Base-by-base conservation (phyloP, 306 rosid genomes). In the Pueraria montana region DNA sequence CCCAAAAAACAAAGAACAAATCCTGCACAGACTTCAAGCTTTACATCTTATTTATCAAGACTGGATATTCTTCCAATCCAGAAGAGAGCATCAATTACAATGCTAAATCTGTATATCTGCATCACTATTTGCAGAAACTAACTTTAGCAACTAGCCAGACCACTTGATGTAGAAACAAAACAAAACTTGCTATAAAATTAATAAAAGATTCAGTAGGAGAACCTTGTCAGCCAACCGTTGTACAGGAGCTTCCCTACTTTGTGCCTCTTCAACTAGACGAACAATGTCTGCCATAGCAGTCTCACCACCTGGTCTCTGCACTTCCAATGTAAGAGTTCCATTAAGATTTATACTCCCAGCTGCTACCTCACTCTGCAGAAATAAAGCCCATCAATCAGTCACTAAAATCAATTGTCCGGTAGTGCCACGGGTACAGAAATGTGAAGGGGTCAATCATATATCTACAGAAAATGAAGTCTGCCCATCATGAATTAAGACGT, bases 191-290 rank as follows among this genome's bases (percentile, higher is more conserved):
- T 43, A 66, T 50, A 45, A 55, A 72, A 68, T 32, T 80, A 52
- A 71, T 66, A 40, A 23, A 46, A 56, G 74, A 83, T 73, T 68
- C 59, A 43, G 70, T 72, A 76, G 74, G 78, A 81, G 82, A 89
- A 95, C 99, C 99, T 93, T 93, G 88, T 95, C 99, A 62, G 98
- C 99, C 90, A 95, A 83, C 80, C 93, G 95, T 84, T 95, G 98
- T 50, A 95, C 92, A 55, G 99, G 99, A 89, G 99, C 97, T 85
- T 93, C 98, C 92, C 88, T 89, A 85, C 89, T 91, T 78, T 95
- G 99, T 77, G 99, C 98, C 85, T 95, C 98, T 88, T 95, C 99
- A 49, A 95, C 96, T 81, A 95, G 89, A 84, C 99, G 99, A 89
- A 95, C 82, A 81, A 95, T 92, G 86, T 93, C 89, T 81, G 87